Conservation (phyloP, 2,329 filamentous ascomycete species). For the Capronia americana region DNA sequence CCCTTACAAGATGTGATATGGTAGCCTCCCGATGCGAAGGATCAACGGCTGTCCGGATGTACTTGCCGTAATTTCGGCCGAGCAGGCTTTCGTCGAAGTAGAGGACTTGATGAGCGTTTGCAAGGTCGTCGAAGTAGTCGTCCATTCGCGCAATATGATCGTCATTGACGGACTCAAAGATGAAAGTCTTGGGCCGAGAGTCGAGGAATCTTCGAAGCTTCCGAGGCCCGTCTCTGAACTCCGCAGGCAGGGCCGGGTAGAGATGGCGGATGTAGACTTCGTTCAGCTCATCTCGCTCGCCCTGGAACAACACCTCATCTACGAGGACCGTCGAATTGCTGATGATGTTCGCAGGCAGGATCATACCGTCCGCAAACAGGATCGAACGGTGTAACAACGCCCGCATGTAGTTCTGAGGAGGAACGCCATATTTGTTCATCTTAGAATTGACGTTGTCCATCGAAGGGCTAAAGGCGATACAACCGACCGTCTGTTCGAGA, state of each 20-base stretch:
- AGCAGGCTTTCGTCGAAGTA: slow-evolving; percentile 12
- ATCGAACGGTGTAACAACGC: slow-evolving; percentile 15
- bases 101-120: slow-evolving; percentile 16
- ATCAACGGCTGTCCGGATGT: slow-evolving; percentile 7
- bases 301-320: slow-evolving; percentile 17
- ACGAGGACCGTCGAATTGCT: slow-evolving; percentile 18
- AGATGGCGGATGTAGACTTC: slow-evolving; percentile 9
- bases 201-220: slow-evolving; percentile 13
- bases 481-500: background rate
- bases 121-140: slow-evolving; percentile 10
- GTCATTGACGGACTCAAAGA: slow-evolving; percentile 17
- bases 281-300: slow-evolving; percentile 13
- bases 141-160: slow-evolving; percentile 18
- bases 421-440: slow-evolving; percentile 13
- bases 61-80: slow-evolving; percentile 7
- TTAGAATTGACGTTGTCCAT: slow-evolving; percentile 22
- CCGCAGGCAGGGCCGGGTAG: background rate
- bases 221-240: background rate
- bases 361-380: slow-evolving; percentile 16
- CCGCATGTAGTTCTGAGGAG: slow-evolving; percentile 8
- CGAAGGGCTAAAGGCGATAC: slow-evolving; percentile 14
- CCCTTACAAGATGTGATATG: slow-evolving; percentile 8
- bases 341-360: slow-evolving; percentile 3
- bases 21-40: slow-evolving; percentile 7
- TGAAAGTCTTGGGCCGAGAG: slow-evolving; percentile 5